These are phyloP conservation scores for Hippophae rhamnoides DNA, from an alignment of 306 rosid species.

Conservation along the genomic window DNA sequence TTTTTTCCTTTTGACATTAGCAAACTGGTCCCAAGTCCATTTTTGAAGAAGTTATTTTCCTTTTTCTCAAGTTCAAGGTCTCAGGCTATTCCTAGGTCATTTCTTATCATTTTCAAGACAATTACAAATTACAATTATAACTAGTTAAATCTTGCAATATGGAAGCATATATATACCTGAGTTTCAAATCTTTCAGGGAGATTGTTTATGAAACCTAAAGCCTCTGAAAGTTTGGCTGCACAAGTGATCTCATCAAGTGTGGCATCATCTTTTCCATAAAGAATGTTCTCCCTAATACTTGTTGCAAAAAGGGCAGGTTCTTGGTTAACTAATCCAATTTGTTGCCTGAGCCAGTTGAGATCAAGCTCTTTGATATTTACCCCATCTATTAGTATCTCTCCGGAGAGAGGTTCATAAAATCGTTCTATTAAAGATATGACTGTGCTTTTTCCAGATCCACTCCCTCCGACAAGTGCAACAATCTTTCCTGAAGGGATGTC, in stretches of 20 bases:
- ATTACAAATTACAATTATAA: background rate
- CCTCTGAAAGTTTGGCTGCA: conserved; percentile 85
- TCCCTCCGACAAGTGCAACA: conserved; percentile 88
- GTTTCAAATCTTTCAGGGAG: conserved; percentile 91
- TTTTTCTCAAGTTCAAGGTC: too few species aligned
- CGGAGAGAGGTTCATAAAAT: conserved; percentile 84
- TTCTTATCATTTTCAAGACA: background rate
- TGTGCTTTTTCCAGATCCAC: conserved; percentile 96
- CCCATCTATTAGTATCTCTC: conserved; percentile 59
- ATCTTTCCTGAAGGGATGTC: conserved; percentile 84
- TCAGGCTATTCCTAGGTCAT: background rate
- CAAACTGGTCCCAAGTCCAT: too few species aligned
- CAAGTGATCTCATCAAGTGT: conserved; percentile 67
- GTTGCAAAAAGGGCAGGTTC: conserved; percentile 97
- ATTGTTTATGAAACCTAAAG: conserved; percentile 70
- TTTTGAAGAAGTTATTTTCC: too few species aligned
- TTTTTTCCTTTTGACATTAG: too few species aligned
- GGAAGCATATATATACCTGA: conserved; percentile 41
- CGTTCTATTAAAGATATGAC: conserved; percentile 81
- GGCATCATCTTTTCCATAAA: conserved; percentile 87
- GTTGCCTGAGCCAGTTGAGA: conserved; percentile 81
- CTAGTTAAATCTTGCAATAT: background rate
- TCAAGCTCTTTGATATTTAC: conserved; percentile 52
- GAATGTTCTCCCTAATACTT: conserved; percentile 77
- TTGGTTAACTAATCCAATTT: conserved; percentile 85